These are phyloP conservation scores for Alternaria sp. DNA, from an alignment of 2,329 filamentous ascomycete species.

Conservation along the genomic window DNA sequence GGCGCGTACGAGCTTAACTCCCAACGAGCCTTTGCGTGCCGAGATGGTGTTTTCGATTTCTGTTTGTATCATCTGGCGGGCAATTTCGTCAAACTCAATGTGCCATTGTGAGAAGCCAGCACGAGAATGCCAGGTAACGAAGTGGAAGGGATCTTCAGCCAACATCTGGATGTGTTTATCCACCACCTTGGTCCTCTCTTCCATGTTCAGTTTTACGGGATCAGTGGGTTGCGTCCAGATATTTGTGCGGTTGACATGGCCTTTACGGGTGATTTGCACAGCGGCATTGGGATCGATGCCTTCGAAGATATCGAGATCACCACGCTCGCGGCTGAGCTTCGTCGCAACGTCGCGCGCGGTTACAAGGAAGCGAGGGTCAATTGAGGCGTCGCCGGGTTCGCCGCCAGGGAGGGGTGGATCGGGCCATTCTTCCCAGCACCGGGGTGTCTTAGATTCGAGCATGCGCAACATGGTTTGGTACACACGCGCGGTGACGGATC, in stretches of 20 bases:
- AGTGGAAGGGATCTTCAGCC: slow-evolving; percentile 70
- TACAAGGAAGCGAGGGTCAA: slow-evolving; percentile 46
- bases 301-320: slow-evolving; percentile 50
- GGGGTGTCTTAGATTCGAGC: slow-evolving; percentile 72
- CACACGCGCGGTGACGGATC: slow-evolving; percentile 76
- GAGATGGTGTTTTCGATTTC: slow-evolving; percentile 86
- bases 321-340: slow-evolving; percentile 47
- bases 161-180: slow-evolving; percentile 78
- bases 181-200: slow-evolving; percentile 53
- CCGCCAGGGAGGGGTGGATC: slow-evolving; percentile 32
- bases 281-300: slow-evolving; percentile 45
- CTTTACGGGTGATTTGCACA: slow-evolving; percentile 32
- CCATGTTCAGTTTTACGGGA: slow-evolving; percentile 31
- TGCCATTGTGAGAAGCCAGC: slow-evolving; percentile 77
- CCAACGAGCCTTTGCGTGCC: slow-evolving; percentile 76
- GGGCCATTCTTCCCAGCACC: slow-evolving; percentile 68
- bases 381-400: slow-evolving; percentile 43
- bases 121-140: slow-evolving; percentile 72
- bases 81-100: slow-evolving; percentile 79
- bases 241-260: slow-evolving; percentile 32
- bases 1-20: slow-evolving; percentile 84
- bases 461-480: slow-evolving; percentile 77
- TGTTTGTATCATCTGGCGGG: slow-evolving; percentile 73
- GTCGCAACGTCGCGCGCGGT: slow-evolving; percentile 54
- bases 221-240: slow-evolving; percentile 37